Conservation (phyloP, 768 basidiomycete genomes). For the Hydnomerulius pinastri region DNA sequence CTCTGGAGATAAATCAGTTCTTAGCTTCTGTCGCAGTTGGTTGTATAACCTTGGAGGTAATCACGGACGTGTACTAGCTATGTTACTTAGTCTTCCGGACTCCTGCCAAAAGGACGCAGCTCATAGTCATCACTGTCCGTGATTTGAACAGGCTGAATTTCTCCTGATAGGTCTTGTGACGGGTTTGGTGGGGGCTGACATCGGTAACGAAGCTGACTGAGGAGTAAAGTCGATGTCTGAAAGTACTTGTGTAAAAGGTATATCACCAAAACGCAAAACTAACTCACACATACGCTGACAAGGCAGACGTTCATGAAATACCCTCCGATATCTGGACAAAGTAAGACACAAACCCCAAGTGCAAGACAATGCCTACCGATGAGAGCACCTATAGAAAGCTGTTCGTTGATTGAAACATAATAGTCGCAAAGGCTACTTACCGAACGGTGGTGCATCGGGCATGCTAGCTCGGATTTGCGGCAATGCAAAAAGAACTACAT, state of each 20-base stretch:
- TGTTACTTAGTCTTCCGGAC: no score
- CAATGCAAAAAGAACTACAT: not conserved
- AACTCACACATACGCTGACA: conserved; percentile 5
- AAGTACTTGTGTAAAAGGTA: not conserved
- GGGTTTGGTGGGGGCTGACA: no score
- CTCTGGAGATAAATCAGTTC: no score
- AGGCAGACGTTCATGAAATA: no score
- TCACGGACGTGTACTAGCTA: no score
- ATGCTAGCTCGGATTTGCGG: conserved; percentile 9
- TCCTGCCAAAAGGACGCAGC: no score
- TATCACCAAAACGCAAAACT: no score
- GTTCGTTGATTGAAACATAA: not conserved
- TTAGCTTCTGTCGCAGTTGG: no score
- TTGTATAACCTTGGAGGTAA: no score
- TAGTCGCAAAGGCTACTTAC: not conserved
- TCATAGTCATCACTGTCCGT: no score
- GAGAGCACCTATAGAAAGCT: not conserved
- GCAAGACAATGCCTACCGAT: not conserved
- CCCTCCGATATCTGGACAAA: conserved; percentile 1
- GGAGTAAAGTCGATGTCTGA: not conserved
- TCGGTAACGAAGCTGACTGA: conserved; percentile 1
- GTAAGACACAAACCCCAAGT: not conserved
- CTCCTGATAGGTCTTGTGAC: no score
- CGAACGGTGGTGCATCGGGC: conserved; percentile 3
- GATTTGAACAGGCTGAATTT: no score